Evolutionary conservation across 192 early-diverging fungal species (phyloP), one percentile per base, ranked within the genome.

Genomic region (Spinellus fusiger): DNA sequence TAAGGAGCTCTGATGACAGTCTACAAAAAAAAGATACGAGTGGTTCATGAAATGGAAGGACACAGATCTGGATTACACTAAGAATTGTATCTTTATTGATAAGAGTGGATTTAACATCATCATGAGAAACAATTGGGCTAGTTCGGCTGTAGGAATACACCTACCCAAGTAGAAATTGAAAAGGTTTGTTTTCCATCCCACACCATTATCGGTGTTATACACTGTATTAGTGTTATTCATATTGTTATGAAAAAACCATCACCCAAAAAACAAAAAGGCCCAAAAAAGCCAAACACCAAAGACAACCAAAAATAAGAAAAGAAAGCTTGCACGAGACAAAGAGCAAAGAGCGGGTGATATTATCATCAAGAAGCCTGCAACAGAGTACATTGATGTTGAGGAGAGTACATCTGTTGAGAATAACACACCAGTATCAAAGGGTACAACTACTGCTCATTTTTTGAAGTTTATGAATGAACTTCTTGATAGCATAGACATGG

Each of bases 401-500:
- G n/a, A 20, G 32, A 55, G 54, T 55, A 22, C 33, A 37, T 31
- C 10, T 34, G 37, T 31, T 31, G 54, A 55, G 22, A 6, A 20
- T 34, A 55, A 35, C 31, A 37, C 33, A 34, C 34, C 54, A 37
- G 32, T 34, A 37, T 37, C 54, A 37, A 55, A 55, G 37, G 34
- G 54, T 55, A 55, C 31, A 37, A 55, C 54, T 55, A 55, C 33
- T 15, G 33, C 54, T 55, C 54, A 23, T 55, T 55, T 55, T 20
- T 37, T 55, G 37, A 55, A 55, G 54, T 55, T 55, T 34, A 55
- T 55, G 54, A 55, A 55, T 34, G 32, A 55, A 18, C 22, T 37
- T 31, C 54, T 55, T 55, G 54, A 55, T 55, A 55, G 12, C 54
- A 55, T 55, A 34, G 54, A 37, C 37, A 55, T 55, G 54, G 54